phyloP scores from a whole-genome alignment of 2,329 filamentous ascomycete species.

The Dendryphion nanum region DNA sequence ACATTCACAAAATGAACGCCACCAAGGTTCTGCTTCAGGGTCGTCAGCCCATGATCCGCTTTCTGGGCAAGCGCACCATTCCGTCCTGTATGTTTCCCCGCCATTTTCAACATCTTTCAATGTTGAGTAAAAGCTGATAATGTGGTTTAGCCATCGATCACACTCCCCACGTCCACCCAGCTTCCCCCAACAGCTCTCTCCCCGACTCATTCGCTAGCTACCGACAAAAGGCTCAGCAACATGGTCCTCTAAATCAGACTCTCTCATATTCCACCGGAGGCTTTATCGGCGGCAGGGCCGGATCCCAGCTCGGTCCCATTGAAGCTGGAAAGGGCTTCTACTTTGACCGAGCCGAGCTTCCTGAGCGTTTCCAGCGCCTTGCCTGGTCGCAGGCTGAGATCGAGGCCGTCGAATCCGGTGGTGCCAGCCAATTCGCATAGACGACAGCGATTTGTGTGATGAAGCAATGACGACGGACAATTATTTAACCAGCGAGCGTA shows the following conservation, averaged over 20 bases:
- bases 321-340: conserved; percentile 69
- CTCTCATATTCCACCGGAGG: conserved; percentile 33
- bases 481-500: too few relatives aligned
- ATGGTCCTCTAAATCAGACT: conserved; percentile 62
- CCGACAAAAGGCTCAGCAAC: conserved; percentile 74
- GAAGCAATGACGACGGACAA: too few relatives aligned
- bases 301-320: conserved; percentile 71
- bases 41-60: conserved; percentile 52
- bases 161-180: conserved; percentile 70
- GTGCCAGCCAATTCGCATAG: conserved; percentile 64
- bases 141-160: conserved; percentile 65
- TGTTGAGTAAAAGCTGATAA: background rate
- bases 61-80: conserved; percentile 49
- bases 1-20: conserved; percentile 40
- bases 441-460: too few relatives aligned
- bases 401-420: conserved; percentile 91
- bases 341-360: conserved; percentile 89
- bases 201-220: conserved; percentile 73
- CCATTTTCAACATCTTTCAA: background rate
- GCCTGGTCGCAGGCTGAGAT: conserved; percentile 81
- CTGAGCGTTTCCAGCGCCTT: conserved; percentile 74
- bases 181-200: conserved; percentile 64
- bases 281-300: conserved; percentile 60
- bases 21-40: conserved; percentile 47
- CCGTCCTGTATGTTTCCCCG: conserved; percentile 41